Percentiles rank a stretch among this genome's conserved stretches.
Conservation (phyloP, 2,329 filamentous ascomycete species). For the Penicillium psychrosexuale region DNA sequence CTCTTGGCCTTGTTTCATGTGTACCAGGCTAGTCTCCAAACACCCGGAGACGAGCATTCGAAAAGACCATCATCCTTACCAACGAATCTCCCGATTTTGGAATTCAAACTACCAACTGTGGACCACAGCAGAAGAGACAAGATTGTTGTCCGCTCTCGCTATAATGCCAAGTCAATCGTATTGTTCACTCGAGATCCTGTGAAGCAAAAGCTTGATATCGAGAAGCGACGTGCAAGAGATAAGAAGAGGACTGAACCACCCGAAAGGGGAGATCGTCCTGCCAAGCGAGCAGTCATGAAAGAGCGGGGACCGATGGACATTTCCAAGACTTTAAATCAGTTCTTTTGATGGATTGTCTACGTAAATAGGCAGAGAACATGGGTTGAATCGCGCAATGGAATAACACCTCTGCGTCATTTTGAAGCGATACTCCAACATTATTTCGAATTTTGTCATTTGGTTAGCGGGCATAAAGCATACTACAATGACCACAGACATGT, state of each 20-base stretch:
- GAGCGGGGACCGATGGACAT: slow-evolving; percentile 1
- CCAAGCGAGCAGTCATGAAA: slow-evolving; percentile 8
- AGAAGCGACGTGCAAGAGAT: not conserved
- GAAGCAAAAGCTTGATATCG: not conserved
- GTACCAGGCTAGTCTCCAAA: slow-evolving; percentile 3
- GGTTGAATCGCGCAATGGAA: not conserved
- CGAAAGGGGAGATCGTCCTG: not conserved
- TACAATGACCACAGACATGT: not conserved
- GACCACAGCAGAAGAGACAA: slow-evolving; percentile 1
- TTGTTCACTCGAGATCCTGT: slow-evolving; percentile 3
- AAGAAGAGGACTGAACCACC: not conserved
- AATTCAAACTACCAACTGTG: slow-evolving; percentile 4
- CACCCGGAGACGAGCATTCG: not conserved
- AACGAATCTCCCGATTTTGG: not conserved
- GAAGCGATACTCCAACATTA: not conserved
- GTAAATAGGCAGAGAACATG: not conserved
- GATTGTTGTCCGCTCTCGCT: slow-evolving; percentile 3
- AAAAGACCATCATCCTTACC: not conserved
- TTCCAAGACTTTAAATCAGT: not conserved
- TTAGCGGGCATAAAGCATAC: not conserved
- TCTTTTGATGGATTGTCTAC: not conserved
- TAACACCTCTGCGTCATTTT: too few relatives aligned
- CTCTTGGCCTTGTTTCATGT: slow-evolving; percentile 1
- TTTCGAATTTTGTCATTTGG: not conserved
- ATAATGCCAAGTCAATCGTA: slow-evolving; percentile 3